These are phyloP conservation scores for Pseudocercospora fijiensis DNA, from an alignment of 2,329 filamentous ascomycete species.

Conservation along the genomic window DNA sequence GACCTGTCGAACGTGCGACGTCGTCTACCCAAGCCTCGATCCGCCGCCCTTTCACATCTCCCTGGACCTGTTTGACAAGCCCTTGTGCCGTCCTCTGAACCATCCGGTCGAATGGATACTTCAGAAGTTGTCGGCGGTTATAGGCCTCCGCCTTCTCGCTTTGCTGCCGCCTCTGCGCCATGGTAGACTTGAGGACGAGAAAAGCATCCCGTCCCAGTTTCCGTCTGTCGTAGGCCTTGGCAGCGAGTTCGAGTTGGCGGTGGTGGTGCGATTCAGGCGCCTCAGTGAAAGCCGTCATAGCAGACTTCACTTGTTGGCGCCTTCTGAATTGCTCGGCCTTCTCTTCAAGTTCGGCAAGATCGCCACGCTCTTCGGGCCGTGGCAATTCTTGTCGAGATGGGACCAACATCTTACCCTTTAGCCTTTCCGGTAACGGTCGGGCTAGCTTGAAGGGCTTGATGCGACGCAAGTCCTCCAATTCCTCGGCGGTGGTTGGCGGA, in stretches of 20 bases:
- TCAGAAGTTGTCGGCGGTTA: neutral
- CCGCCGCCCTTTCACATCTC: neutral
- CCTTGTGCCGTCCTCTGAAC: neutral
- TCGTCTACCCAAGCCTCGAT: slow-evolving; percentile 2
- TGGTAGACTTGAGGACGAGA: neutral
- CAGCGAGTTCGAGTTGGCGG: neutral
- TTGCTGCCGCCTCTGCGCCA: neutral
- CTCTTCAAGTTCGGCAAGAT: neutral
- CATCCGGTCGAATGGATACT: neutral
- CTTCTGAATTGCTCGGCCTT: neutral
- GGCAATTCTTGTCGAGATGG: neutral
- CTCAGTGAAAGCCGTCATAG: neutral
- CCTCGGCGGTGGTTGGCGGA: neutral
- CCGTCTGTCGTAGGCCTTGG: neutral
- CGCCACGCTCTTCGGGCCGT: neutral
- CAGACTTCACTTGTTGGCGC: neutral
- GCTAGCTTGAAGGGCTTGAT: neutral
- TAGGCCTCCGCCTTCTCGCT: neutral
- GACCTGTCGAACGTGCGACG: neutral
- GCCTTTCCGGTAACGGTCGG: too few relatives aligned
- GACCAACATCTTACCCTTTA: too few relatives aligned
- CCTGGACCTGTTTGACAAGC: neutral
- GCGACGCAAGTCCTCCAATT: neutral
- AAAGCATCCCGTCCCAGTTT: neutral
- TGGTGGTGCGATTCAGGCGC: neutral